Base-by-base conservation (phyloP, 2,329 filamentous ascomycete species). In the Endocalyx cinctus region DNA sequence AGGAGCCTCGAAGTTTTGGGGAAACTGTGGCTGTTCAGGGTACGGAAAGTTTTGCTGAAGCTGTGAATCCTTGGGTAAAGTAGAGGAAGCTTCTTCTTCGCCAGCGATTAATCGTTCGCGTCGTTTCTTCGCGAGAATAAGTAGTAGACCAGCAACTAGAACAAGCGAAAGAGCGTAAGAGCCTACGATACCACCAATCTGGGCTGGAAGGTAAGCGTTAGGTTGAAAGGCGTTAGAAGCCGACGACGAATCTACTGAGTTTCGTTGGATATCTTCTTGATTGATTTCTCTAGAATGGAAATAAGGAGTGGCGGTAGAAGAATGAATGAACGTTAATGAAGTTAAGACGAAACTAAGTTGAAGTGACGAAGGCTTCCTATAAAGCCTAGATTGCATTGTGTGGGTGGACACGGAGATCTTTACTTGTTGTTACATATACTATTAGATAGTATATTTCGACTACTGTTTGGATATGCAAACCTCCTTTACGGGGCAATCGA, bases 171-270 rank as follows among this genome's bases (percentile, higher is more conserved):
- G 59, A 38, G 89, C 72, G 76, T 96, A 96, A 38, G 85, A 82
- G 41, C 82, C 87, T 38, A 90, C 73, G 39, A 97, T 84, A 46
- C 82, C 87, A 43, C 84, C 83, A 47, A 96, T 81, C 60, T 96
- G 83, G 38, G 79, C 81, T 13, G 88, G 87, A 15, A 96, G 75
- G 35, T 83, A 77, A 13, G 71, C 62, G 43, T 66, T 65, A 55
- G 88, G 70, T 48, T 78, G 67, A 30, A 77, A 58, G 23, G 80
- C 75, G 48, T 70, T 61, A 35, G 69, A 67, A 25, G 79, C 79
- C 27, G 79, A 57, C 7, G 74, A 66, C 37, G 80, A 74, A 6
- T 76, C 77, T 60, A 79, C 64, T 58, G n/a, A n/a, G n/a, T n/a
- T n/a, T n/a, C n/a, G n/a, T n/a, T n/a, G n/a, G n/a, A n/a, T n/a